Conservation (phyloP, 345 rosid genomes). For the Combretum micranthum region DNA sequence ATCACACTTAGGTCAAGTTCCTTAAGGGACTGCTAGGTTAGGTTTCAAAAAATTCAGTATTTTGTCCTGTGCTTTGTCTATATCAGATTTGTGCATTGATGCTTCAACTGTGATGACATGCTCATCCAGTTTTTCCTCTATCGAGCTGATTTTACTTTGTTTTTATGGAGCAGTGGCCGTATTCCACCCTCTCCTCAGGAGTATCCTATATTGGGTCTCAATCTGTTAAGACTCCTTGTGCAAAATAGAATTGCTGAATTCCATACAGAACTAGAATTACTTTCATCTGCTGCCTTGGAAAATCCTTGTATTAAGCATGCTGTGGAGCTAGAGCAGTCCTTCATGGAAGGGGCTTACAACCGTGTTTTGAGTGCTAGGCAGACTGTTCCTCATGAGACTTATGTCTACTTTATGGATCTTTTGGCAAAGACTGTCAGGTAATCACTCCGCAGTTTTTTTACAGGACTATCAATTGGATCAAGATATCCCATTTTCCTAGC, state of each 20-base stretch:
- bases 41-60: too few species aligned
- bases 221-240: constrained; percentile 86
- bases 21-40: too few species aligned
- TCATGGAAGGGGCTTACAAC: constrained; percentile 99
- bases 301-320: constrained; percentile 92
- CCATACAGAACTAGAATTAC: constrained; percentile 91
- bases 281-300: constrained; percentile 69
- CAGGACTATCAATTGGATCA: too few species aligned
- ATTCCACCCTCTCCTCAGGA: constrained; percentile 79
- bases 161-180: constrained; percentile 37
- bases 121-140: background rate
- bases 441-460: background rate
- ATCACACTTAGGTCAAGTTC: too few species aligned
- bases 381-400: constrained; percentile 77
- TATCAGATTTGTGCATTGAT: too few species aligned
- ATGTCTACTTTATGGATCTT: constrained; percentile 97
- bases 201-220: constrained; percentile 87
- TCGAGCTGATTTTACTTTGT: background rate
- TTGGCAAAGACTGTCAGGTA: too few species aligned
- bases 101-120: background rate
- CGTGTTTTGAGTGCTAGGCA: constrained; percentile 92
- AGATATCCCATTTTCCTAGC: too few species aligned
- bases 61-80: too few species aligned
- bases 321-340: constrained; percentile 97
- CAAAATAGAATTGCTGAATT: constrained; percentile 97